These are phyloP conservation scores for Kurtzmaniella quercitrusa DNA, from an alignment of 1,139 yeast species.

Conservation along the genomic window DNA sequence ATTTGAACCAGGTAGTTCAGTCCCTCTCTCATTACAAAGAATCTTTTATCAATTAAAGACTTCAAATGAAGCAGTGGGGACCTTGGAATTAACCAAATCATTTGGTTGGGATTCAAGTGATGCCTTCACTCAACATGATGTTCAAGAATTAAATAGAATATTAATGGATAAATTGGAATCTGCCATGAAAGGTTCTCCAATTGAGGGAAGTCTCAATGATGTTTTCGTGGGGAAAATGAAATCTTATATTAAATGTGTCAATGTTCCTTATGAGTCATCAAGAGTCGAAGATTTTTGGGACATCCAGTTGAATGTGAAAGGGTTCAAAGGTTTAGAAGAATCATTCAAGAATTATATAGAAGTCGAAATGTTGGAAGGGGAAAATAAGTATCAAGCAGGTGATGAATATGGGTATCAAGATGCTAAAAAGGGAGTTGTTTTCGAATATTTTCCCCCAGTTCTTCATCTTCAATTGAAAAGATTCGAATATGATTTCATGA, in stretches of 20 bases:
- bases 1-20: constrained; percentile 47
- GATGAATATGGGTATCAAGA: constrained; percentile 85
- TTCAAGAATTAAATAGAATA: constrained; percentile 91
- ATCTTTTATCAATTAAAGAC: constrained; percentile 76
- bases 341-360: constrained; percentile 86
- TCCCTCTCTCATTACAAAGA: constrained; percentile 82
- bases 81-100: constrained; percentile 80
- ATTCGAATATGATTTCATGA: constrained; percentile 89
- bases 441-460: constrained; percentile 87
- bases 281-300: constrained; percentile 97
- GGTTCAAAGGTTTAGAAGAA: constrained; percentile 64
- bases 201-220: constrained; percentile 74
- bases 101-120: constrained; percentile 98
- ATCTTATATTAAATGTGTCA: constrained; percentile 85
- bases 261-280: constrained; percentile 93
- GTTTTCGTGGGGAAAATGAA: constrained; percentile 97
- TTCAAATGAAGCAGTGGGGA: constrained; percentile 73
- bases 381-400: constrained; percentile 92
- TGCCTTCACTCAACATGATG: constrained; percentile 97
- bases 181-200: constrained; percentile 85
- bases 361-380: constrained; percentile 87
- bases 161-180: constrained; percentile 91
- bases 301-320: constrained; percentile 89
- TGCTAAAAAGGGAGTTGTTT: constrained; percentile 94
- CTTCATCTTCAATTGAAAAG: constrained; percentile 89